Evolutionary conservation across 306 rosid species (phyloP).

Genomic region (Acmispon strigosus): DNA sequence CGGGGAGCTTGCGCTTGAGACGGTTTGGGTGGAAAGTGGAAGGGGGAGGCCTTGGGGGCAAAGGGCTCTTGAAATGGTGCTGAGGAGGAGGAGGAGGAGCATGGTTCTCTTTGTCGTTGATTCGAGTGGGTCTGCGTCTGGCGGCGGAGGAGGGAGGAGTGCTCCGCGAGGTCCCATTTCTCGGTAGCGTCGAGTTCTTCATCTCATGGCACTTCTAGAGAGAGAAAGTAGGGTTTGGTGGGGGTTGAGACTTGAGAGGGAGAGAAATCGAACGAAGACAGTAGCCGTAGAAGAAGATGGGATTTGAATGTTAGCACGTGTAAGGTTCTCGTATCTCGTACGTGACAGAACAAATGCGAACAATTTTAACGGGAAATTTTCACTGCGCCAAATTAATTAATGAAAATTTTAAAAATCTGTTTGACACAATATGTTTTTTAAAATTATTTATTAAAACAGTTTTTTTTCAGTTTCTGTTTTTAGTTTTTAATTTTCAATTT

Average conservation of each 20-base stretch:
- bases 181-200: conserved; percentile 56
- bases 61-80: conserved; percentile 30
- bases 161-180: conserved; percentile 45
- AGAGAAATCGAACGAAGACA: too few species aligned
- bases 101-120: conserved; percentile 68
- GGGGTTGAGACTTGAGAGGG: not conserved
- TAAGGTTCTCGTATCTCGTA: too few species aligned
- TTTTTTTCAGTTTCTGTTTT: too few species aligned
- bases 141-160: not conserved
- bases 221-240: conserved; percentile 6
- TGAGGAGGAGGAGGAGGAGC: conserved; percentile 22
- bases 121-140: conserved; percentile 46
- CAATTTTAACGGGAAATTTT: too few species aligned
- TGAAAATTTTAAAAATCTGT: too few species aligned
- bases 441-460: too few species aligned
- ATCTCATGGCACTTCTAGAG: conserved; percentile 10
- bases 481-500: too few species aligned
- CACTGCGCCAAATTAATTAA: too few species aligned
- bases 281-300: too few species aligned
- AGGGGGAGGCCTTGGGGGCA: conserved; percentile 76
- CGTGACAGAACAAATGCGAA: too few species aligned
- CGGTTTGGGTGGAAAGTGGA: conserved; percentile 35
- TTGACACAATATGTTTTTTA: too few species aligned
- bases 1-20: conserved; percentile 66
- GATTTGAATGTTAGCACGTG: too few species aligned